Evolutionary conservation across 768 basidiomycete species (phyloP).

Genomic region (Mycena albidolilacea): DNA sequence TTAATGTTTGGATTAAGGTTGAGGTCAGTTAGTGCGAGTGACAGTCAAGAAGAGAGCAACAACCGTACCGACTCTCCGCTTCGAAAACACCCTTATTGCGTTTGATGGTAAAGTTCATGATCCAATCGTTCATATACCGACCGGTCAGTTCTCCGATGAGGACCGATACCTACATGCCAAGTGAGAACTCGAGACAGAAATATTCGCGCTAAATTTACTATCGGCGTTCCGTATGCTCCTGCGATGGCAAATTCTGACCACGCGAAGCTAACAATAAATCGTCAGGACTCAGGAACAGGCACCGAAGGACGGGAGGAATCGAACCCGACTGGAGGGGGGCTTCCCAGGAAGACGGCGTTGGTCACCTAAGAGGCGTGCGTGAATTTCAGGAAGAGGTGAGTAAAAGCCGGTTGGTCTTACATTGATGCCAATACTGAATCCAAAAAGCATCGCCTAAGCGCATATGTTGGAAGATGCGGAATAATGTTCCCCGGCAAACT

Average conservation of each 20-base stretch:
- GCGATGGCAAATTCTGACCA: slow-evolving; percentile 63
- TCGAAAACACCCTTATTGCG: slow-evolving; percentile 72
- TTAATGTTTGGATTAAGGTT: background rate
- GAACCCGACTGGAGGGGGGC: slow-evolving; percentile 68
- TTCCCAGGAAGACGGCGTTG: slow-evolving; percentile 75
- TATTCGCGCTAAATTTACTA: slow-evolving; percentile 52
- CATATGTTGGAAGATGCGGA: slow-evolving; percentile 4
- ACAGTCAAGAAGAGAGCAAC: background rate
- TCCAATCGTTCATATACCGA: slow-evolving; percentile 68
- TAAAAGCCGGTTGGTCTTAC: slow-evolving; percentile 45
- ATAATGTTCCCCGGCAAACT: background rate
- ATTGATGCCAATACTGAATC: slow-evolving; percentile 76
- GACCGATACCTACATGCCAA: slow-evolving; percentile 58
- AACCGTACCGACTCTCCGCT: slow-evolving; percentile 62
- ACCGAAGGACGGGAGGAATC: slow-evolving; percentile 49
- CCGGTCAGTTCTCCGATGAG: slow-evolving; percentile 68
- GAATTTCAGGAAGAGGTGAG: background rate
- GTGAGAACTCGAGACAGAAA: slow-evolving; percentile 11
- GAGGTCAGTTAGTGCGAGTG: background rate
- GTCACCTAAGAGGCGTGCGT: slow-evolving; percentile 62
- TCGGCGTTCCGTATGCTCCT: slow-evolving; percentile 69
- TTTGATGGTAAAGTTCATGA: slow-evolving; percentile 61
- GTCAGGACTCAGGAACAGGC: slow-evolving; percentile 1
- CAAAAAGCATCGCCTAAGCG: slow-evolving; percentile 67
- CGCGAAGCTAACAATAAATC: slow-evolving; percentile 21